Conservation (phyloP, 140 eudicot genomes). For the Stevia rebaudiana region DNA sequence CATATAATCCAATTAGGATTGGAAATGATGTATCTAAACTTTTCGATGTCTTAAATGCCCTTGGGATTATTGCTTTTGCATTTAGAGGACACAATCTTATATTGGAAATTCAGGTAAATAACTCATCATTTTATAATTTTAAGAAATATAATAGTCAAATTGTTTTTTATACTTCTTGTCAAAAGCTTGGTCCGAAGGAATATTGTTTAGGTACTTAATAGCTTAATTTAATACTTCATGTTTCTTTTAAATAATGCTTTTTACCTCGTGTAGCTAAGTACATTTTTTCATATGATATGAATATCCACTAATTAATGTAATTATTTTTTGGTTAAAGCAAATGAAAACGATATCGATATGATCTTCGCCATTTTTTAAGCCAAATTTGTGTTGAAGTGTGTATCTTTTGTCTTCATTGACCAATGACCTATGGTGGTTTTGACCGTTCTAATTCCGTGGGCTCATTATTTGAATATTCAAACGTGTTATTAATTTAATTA, state of each 20-base stretch:
- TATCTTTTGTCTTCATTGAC: conserved; percentile 2
- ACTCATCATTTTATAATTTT: not conserved
- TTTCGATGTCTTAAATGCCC: conserved; percentile 43
- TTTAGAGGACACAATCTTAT: conserved; percentile 62
- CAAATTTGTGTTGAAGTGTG: not conserved
- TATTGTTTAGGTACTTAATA: not conserved
- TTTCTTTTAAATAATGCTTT: not conserved
- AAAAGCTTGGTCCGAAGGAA: not conserved
- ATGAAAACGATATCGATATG: not conserved
- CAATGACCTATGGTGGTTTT: not conserved
- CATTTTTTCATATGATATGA: not conserved
- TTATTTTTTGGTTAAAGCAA: not conserved
- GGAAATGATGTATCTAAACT: conserved; percentile 22
- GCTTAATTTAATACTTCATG: not conserved
- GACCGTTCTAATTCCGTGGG: conserved; percentile 23
- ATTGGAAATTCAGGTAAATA: conserved; percentile 50
- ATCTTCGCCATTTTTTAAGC: not conserved
- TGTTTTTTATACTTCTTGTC: not conserved
- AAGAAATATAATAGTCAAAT: not conserved
- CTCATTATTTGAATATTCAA: not conserved
- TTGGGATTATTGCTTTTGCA: conserved; percentile 55
- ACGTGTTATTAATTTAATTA: not conserved
- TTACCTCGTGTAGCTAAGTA: not conserved
- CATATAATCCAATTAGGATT: conserved; percentile 28
- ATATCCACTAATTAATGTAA: no score